A percentile compares a stretch with the other conserved stretches of the same genome.
Evolutionary conservation across 108 stramenopile genomes (phyloP).

Genomic region (Cyclotella sp.): DNA sequence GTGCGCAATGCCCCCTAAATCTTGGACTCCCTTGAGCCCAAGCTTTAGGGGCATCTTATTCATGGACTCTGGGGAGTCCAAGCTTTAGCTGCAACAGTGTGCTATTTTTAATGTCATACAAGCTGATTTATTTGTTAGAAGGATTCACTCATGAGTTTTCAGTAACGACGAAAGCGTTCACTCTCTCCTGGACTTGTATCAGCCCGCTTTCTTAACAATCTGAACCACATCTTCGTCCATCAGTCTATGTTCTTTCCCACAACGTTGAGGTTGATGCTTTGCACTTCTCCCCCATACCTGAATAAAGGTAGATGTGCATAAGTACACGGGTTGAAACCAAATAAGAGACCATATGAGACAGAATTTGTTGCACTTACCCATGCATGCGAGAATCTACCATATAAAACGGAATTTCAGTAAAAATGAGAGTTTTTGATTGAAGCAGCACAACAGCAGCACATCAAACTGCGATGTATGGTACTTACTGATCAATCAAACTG

Average conservation of each 20-base stretch:
- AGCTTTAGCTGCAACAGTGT: no score
- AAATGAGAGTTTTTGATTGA: neutral
- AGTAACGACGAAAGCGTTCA: no score
- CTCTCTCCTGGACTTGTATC: neutral
- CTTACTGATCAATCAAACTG: slow-evolving; percentile 65
- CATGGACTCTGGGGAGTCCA: no score
- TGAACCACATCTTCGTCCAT: slow-evolving; percentile 97
- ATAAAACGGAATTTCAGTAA: neutral
- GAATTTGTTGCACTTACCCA: slow-evolving; percentile 73
- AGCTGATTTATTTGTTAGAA: no score
- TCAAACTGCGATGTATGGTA: neutral
- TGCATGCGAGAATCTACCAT: slow-evolving; percentile 85
- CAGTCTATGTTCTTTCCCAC: slow-evolving; percentile 95
- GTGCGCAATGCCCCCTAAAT: no score
- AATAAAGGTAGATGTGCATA: neutral
- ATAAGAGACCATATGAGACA: neutral
- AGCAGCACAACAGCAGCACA: neutral
- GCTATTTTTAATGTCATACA: no score
- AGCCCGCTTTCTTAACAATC: slow-evolving; percentile 74
- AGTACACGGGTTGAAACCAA: neutral
- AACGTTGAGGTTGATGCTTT: slow-evolving; percentile 98
- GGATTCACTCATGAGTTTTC: no score
- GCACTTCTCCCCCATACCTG: slow-evolving; percentile 84
- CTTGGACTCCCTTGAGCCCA: no score
- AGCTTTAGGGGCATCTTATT: no score